Evolutionary conservation across 768 basidiomycete species (phyloP).

Genomic region (Termitomyces bulborhizus): DNA sequence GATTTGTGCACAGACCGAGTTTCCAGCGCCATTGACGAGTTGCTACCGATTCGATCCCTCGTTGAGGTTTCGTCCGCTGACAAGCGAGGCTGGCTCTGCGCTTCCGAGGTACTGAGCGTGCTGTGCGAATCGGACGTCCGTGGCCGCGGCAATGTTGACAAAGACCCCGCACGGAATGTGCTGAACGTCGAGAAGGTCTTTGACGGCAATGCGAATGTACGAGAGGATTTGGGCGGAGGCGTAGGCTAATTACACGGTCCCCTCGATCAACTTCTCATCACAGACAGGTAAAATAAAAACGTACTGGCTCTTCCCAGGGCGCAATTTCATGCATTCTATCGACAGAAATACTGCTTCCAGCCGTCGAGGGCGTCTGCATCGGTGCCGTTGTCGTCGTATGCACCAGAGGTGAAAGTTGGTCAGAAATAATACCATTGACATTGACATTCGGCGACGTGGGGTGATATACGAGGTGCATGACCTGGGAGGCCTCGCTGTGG

Average conservation of each 20-base stretch:
- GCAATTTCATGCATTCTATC: conserved; percentile 6
- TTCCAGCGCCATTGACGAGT: conserved; percentile 17
- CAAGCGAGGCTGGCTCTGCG: conserved; percentile 16
- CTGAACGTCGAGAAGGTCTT: conserved; percentile 28
- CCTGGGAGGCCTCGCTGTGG: background rate
- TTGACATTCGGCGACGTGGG: conserved; percentile 1
- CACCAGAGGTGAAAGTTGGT: background rate
- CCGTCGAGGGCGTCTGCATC: background rate
- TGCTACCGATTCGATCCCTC: conserved; percentile 19
- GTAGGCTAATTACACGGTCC: conserved; percentile 25
- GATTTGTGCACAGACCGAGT: conserved; percentile 29
- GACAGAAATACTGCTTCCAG: conserved; percentile 1
- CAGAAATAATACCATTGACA: background rate
- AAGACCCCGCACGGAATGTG: conserved; percentile 24
- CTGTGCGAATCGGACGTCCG: conserved; percentile 31
- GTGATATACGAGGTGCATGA: conserved; percentile 13
- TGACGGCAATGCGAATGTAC: conserved; percentile 29
- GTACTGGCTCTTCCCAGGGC: conserved; percentile 16
- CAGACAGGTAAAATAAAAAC: conserved; percentile 7
- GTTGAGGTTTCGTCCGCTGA: conserved; percentile 26
- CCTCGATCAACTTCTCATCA: background rate
- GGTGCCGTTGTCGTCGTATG: conserved; percentile 6
- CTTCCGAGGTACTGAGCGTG: conserved; percentile 25
- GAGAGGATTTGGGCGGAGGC: conserved; percentile 35
- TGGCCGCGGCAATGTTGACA: conserved; percentile 22